Base-by-base conservation (phyloP, 495 filamentous ascomycete genomes). In the Daldinia caldariorum region DNA sequence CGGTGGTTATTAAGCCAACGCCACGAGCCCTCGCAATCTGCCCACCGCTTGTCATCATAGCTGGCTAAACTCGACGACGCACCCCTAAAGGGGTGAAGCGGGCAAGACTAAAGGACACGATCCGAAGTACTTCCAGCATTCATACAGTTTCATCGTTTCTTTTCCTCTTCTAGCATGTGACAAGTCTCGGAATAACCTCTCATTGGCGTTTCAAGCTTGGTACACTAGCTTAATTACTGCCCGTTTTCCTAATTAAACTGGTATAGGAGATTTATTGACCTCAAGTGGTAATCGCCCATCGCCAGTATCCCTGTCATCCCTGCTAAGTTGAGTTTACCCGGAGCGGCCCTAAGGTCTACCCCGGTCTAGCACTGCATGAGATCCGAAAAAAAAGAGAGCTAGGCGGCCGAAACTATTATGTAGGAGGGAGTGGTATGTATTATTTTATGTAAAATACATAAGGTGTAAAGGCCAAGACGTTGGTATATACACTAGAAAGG, bases 241-340 rank as follows among this genome's bases (percentile, higher is more conserved):
- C n/a, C n/a, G n/a, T n/a, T n/a, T n/a, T n/a, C n/a, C n/a, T n/a
- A n/a, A n/a, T n/a, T n/a, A n/a, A n/a, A n/a, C n/a, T n/a, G n/a
- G 51, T 31, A 37, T 61, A 20, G 31, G 59, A 34, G 39, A 63
- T 60, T 53, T 65, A 29, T 58, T 49, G 55, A 47, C 43, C 66
- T 61, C 49, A 59, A 64, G 58, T 63, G 26, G 70, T 41, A 66
- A 54, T 69, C 56, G 39, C 12, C 58, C 61, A 63, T 60, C 62
- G 47, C 47, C 59, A 59, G 7, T 45, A 63, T 47, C 61, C 62
- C 53, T 53, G 47, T 32, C 31, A 31, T 43, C 38, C 29, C 51
- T 59, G 38, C 67, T 66, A 18, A 47, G 45, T 70, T 67, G 67
- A 55, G 71, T 67, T 73, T 70, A 73, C 32, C 71, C 71, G 71